A percentile compares a stretch with the other conserved stretches of the same genome.
Conservation (phyloP, 108 stramenopile genomes). For the Aurantiochytrium sp. region DNA sequence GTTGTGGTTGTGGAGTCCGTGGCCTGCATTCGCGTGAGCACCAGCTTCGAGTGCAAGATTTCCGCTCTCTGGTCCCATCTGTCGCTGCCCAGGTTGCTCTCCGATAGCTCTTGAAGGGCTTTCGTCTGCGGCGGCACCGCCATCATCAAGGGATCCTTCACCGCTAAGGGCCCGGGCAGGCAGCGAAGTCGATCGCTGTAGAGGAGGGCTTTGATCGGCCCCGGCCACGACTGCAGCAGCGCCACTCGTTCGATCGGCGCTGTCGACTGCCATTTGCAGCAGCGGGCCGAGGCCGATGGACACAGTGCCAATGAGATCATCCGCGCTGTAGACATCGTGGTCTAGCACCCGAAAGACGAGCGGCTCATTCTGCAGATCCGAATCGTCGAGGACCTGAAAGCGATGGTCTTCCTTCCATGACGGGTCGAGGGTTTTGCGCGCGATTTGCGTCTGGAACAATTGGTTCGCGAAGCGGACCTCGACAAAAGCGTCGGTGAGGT, state of each 20-base stretch:
- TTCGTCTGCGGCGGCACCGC: too few species aligned
- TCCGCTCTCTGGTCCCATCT: too few species aligned
- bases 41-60: too few species aligned
- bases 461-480: slow-evolving; percentile 62
- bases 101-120: too few species aligned
- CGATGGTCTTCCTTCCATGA: slow-evolving; percentile 85
- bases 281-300: slow-evolving; percentile 92
- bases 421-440: slow-evolving; percentile 65
- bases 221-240: slow-evolving; percentile 4
- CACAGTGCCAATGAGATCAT: slow-evolving; percentile 73
- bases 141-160: not conserved
- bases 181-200: not conserved
- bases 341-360: slow-evolving; percentile 86
- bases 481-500: slow-evolving; percentile 8
- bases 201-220: not conserved
- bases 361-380: slow-evolving; percentile 88
- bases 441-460: slow-evolving; percentile 67
- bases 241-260: slow-evolving; percentile 52
- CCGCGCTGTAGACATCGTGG: slow-evolving; percentile 42
- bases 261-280: slow-evolving; percentile 50
- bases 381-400: slow-evolving; percentile 89
- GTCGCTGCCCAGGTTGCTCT: too few species aligned
- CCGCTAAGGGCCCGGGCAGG: not conserved
- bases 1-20: too few species aligned
- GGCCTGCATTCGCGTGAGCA: too few species aligned